Evolutionary conservation across 805 yeast species (phyloP), one percentile per base, ranked within the genome.

Genomic region (Diddensiella caesifluorescens): DNA sequence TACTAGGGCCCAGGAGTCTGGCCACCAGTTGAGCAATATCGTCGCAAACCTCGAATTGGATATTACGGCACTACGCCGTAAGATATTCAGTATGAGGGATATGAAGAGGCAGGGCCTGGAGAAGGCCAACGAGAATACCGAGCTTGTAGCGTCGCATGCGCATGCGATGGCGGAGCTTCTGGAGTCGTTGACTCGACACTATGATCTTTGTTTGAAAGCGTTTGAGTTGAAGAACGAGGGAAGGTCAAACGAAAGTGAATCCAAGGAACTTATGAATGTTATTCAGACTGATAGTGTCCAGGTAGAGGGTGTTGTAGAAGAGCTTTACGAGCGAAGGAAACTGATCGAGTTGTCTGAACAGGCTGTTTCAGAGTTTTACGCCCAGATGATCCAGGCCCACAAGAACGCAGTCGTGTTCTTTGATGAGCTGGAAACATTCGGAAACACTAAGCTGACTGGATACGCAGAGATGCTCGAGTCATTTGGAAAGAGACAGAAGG

Each of bases 131-230:
- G 55, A 50, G 2, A 44, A 49, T 21, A 36, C 54, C 4, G 46
- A 50, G 5, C 23, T 45, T 1, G 44, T 59, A 4, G 64, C 64
- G n/a, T 51, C 44, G 2, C 54, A 55, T 41, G 95, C 86, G 41
- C 69, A 71, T 44, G 92, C 83, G 40, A 69, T 86, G 61, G 94
- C 85, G 0, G 70, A 73, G 2, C 66, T 82, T 13, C 64, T 89
- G 25, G 79, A 77, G 42, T 76, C 88, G 53, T 65, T 88, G 35
- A 81, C 95, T 7, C 76, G 75, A 41, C 95, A 88, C 62, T 86
- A 79, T 53, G 96, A 88, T 59, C 87, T 84, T 56, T 83, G 95
- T 51, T 52, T 64, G 9, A 63, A 73, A 46, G 83, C 76, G 6
- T 54, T 65, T 2, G 61, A 62, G 3, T 50, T 64, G 12, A 46